Conservation (phyloP, 2,329 filamentous ascomycete species). For the Blumeria graminis region DNA sequence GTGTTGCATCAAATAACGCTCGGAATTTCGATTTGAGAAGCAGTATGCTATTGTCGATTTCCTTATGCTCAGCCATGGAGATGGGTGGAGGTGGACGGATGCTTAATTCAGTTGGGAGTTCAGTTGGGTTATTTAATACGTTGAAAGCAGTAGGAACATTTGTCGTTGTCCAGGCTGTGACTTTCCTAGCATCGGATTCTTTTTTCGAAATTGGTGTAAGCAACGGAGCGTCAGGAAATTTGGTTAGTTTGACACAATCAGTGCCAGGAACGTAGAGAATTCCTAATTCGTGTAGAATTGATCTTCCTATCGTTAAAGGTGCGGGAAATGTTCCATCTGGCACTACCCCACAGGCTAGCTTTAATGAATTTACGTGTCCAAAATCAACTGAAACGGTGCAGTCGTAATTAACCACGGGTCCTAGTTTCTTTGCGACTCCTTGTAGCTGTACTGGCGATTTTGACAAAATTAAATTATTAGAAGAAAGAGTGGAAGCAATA, state of each 20-base stretch:
- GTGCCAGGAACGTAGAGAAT: neutral
- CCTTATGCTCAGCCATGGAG: neutral
- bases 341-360: neutral
- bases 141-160: neutral
- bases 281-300: neutral
- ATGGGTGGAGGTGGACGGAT: neutral
- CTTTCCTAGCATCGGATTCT: neutral
- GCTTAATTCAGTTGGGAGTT: neutral
- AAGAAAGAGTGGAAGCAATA: neutral
- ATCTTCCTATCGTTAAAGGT: neutral
- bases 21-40: neutral
- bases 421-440: neutral
- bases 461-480: neutral
- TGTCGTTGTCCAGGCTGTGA: neutral
- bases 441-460: neutral
- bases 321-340: slow-evolving; percentile 1
- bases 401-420: neutral
- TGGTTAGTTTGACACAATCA: neutral
- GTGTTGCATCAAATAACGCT: neutral
- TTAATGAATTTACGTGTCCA: too few species aligned
- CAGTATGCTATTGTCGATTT: neutral
- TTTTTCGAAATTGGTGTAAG: neutral
- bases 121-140: neutral
- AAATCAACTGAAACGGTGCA: neutral
- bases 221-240: neutral